Conservation (phyloP, 192 early-diverging fungal genomes). For the Coemansia sp. region DNA sequence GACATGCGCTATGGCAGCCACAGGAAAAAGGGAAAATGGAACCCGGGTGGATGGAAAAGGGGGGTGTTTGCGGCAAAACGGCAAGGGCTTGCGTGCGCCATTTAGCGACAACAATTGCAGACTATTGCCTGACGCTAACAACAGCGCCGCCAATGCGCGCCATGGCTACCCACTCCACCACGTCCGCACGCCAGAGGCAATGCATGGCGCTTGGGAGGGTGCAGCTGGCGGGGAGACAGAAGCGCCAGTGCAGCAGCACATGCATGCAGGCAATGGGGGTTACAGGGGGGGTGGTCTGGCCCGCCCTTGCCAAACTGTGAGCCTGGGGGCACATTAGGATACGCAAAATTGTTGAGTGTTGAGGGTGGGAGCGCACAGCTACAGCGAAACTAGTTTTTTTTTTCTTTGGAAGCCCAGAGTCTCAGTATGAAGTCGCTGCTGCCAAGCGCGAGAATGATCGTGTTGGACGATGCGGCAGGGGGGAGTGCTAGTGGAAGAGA, state of each 20-base stretch:
- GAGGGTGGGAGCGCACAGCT: constrained; percentile 5
- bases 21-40: background rate
- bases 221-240: constrained; percentile 3
- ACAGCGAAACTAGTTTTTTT: no score
- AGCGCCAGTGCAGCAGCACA: background rate
- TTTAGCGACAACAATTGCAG: background rate
- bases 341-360: constrained; percentile 1
- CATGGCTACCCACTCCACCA: background rate
- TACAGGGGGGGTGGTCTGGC: background rate
- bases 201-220: constrained; percentile 1
- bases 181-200: background rate
- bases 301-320: background rate
- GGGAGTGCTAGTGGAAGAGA: background rate
- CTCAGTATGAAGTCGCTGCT: background rate
- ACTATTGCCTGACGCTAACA: background rate
- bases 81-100: background rate
- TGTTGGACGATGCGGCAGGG: background rate
- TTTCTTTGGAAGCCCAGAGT: no score
- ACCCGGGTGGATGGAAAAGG: constrained; percentile 17
- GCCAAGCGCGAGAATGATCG: background rate
- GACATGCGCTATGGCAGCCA: constrained; percentile 11
- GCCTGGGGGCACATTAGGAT: background rate
- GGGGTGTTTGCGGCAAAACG: background rate
- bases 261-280: background rate
- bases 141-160: background rate